Base-by-base conservation (phyloP, 2,329 filamentous ascomycete species). In the Xylaria digitata region DNA sequence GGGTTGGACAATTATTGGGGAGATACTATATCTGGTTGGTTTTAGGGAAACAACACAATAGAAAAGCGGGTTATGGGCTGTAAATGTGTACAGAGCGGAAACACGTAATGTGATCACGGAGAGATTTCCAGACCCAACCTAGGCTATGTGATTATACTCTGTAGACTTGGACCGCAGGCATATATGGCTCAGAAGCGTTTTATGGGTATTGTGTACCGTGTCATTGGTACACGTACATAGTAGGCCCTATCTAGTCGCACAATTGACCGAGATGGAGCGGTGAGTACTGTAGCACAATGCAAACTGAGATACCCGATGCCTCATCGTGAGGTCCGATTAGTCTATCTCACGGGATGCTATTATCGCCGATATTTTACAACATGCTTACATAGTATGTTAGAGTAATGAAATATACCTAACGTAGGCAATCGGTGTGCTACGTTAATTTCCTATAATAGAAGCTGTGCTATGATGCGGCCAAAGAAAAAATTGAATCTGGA, bases 181-280 rank as follows among this genome's bases (percentile, higher is more conserved):
- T 40, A 56, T 55, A 42, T 15, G 13, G 52, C 52, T 37, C 37
- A 9, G 37, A 40, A 40, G 37, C 37, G 1, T 34, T 34, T 11
- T 34, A 34, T 34, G 9, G 32, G 9, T 34, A 40, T 42, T 32
- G 40, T 21, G 9, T 23, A 17, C 9, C 34, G 19, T 23, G 32
- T 48, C 15, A 19, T 42, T 45, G 21, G 13, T 50, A 60, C 23
- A 43, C 50, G 49, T 50, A 50, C 32, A 63, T 46, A 57, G 49
- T 45, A 55, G 9, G 30, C 17, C 7, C 37, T 40, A 40, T 26
- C 11, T 30, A 23, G 65, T 59, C 6, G 55, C 37, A 67, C 65
- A 64, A 60, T 54, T 64, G 65, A 46, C 65, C 65, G 61, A 61
- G 56, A 63, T 52, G 40, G 32, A 42, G 54, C 53, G 59, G 59